Evolutionary conservation across 495 filamentous ascomycete genomes (phyloP).

Genomic region (Neurospora hispaniola): DNA sequence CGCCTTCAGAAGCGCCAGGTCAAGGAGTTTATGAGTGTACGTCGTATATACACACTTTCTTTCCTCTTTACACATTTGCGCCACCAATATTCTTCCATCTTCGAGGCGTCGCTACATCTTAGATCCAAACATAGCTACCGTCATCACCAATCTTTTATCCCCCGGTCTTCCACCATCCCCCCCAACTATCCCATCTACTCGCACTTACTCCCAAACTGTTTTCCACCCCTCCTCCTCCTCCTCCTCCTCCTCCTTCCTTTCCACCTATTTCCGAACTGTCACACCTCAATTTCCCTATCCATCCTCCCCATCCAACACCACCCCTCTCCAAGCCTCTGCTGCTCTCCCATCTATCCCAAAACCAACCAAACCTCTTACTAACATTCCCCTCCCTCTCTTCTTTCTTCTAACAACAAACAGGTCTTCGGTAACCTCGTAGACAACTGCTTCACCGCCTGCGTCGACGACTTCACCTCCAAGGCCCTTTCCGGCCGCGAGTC

Average conservation of each 20-base stretch:
- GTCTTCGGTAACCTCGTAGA: conserved; percentile 96
- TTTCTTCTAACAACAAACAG: conserved; percentile 32
- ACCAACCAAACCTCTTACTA: not conserved
- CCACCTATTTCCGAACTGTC: too few relatives aligned
- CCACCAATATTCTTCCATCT: not conserved
- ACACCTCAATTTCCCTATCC: too few relatives aligned
- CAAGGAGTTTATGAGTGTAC: conserved; percentile 96
- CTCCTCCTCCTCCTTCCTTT: too few relatives aligned
- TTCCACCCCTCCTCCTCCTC: too few relatives aligned
- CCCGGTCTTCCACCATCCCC: not conserved
- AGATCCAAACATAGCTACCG: not conserved
- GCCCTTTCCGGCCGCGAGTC: conserved; percentile 77
- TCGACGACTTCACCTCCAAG: conserved; percentile 98
- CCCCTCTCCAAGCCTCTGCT: too few relatives aligned
- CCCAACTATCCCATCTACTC: not conserved
- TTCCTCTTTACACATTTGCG: not conserved
- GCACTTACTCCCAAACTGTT: too few relatives aligned
- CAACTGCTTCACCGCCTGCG: conserved; percentile 90
- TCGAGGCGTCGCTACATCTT: not conserved
- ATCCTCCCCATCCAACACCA: too few relatives aligned
- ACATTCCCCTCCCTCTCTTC: not conserved
- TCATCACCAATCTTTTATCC: not conserved
- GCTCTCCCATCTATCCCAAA: too few relatives aligned
- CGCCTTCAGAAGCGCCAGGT: conserved; percentile 95
- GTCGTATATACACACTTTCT: conserved; percentile 12